These are phyloP conservation scores for Pichia norvegensis DNA, from an alignment of 1,139 yeast genomes.

Conservation along the genomic window DNA sequence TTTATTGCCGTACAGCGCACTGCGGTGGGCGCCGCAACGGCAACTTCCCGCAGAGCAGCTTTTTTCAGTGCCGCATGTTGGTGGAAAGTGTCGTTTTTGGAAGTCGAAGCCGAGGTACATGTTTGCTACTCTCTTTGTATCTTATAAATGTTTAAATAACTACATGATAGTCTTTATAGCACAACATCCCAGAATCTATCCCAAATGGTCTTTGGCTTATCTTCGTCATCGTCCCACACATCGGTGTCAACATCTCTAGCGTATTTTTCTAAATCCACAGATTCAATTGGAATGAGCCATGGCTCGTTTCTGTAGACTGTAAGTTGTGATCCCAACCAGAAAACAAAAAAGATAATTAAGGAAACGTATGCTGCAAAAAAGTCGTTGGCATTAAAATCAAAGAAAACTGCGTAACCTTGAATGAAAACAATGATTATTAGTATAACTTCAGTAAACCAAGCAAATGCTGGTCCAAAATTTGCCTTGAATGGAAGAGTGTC, in stretches of 20 bases:
- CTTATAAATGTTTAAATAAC: no score
- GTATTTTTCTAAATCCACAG: conserved; percentile 32
- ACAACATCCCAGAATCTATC: conserved; percentile 16
- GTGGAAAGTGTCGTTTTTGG: no score
- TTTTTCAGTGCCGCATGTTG: no score
- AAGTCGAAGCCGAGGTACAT: not conserved
- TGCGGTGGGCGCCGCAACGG: not conserved
- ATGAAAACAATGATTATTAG: conserved; percentile 51
- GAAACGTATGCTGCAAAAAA: conserved; percentile 67
- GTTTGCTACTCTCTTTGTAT: no score
- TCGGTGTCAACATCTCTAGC: conserved; percentile 15
- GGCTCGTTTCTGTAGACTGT: conserved; percentile 31
- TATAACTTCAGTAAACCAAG: conserved; percentile 47
- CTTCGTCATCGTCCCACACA: conserved; percentile 15
- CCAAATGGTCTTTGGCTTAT: conserved; percentile 23
- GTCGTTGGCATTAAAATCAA: conserved; percentile 42
- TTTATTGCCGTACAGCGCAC: not conserved
- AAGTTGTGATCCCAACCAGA: conserved; percentile 34
- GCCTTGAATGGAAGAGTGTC: conserved; percentile 66
- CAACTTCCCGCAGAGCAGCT: not conserved
- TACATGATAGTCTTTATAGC: conserved; percentile 8
- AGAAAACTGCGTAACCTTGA: conserved; percentile 65
- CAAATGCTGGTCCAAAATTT: conserved; percentile 53
- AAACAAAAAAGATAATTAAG: conserved; percentile 44
- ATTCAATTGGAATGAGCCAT: conserved; percentile 36